These are phyloP conservation scores for Gymnopilus dilepis DNA, from an alignment of 768 basidiomycete genomes.

Conservation along the genomic window DNA sequence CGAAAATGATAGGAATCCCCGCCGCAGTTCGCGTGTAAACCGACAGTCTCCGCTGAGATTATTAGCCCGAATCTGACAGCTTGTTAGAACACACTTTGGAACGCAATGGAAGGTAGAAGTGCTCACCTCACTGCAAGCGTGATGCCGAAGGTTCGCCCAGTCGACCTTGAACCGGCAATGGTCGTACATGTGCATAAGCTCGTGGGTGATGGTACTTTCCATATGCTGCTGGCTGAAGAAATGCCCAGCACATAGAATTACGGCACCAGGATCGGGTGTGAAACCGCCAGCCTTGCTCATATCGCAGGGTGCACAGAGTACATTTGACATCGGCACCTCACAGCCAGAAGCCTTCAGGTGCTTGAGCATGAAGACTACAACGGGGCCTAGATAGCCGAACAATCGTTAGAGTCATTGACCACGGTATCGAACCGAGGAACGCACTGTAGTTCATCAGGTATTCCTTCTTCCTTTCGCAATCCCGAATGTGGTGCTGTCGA, in stretches of 20 bases:
- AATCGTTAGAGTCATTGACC: neutral
- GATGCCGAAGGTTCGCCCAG: slow-evolving; percentile 89
- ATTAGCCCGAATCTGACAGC: slow-evolving; percentile 86
- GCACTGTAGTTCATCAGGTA: slow-evolving; percentile 73
- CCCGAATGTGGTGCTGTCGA: slow-evolving; percentile 37
- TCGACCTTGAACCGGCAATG: slow-evolving; percentile 94
- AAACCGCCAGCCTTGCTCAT: slow-evolving; percentile 79
- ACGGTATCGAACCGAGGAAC: no score
- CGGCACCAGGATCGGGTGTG: slow-evolving; percentile 73
- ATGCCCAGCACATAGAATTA: slow-evolving; percentile 85
- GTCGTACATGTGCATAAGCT: slow-evolving; percentile 95
- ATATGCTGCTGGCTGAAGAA: slow-evolving; percentile 84
- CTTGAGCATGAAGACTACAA: slow-evolving; percentile 89
- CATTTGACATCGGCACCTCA: slow-evolving; percentile 69
- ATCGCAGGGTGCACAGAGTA: slow-evolving; percentile 88
- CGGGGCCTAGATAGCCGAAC: slow-evolving; percentile 63
- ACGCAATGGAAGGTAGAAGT: neutral
- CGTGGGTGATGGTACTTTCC: slow-evolving; percentile 93
- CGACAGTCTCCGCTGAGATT: slow-evolving; percentile 93
- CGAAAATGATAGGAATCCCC: slow-evolving; percentile 80
- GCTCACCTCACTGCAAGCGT: slow-evolving; percentile 95
- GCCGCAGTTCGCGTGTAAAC: slow-evolving; percentile 78
- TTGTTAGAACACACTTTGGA: neutral
- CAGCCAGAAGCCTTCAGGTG: slow-evolving; percentile 82
- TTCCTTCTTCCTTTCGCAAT: slow-evolving; percentile 74